Percentiles rank a stretch among this genome's conserved stretches.
Conservation (phyloP, 78 protist genomes). For the Reticulomyxa filosa region DNA sequence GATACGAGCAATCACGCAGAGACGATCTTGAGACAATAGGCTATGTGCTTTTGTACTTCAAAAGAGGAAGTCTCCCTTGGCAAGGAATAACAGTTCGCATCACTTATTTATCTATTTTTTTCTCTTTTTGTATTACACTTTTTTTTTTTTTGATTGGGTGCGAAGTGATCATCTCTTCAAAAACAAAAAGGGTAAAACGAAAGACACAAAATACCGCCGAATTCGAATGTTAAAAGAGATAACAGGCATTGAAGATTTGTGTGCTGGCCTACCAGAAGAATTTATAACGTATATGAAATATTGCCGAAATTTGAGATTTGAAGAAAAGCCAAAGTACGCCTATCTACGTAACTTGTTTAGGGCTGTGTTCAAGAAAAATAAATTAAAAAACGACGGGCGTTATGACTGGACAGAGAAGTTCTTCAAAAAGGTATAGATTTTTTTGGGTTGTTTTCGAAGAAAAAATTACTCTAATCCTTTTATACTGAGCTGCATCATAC, state of each 20-base stretch:
- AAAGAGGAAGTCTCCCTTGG: slow-evolving; percentile 88
- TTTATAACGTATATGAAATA: slow-evolving; percentile 34
- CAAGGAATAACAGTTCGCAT: slow-evolving; percentile 78
- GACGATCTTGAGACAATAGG: slow-evolving; percentile 78
- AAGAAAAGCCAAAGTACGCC: slow-evolving; percentile 67
- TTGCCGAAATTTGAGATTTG: slow-evolving; percentile 32
- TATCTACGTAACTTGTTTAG: slow-evolving; percentile 65
- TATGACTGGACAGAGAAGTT: too few species aligned
- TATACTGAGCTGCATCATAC: too few species aligned
- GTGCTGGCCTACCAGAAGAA: slow-evolving; percentile 43
- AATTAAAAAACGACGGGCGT: too few species aligned
- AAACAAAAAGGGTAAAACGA: too few species aligned
- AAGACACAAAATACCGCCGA: slow-evolving; percentile 75
- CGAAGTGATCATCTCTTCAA: too few species aligned
- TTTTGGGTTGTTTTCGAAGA: too few species aligned
- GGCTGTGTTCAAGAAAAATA: too few species aligned
- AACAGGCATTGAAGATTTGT: slow-evolving; percentile 54
- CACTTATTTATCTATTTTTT: too few species aligned
- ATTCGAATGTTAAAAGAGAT: slow-evolving; percentile 66
- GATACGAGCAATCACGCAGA: slow-evolving; percentile 48
- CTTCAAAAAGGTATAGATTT: too few species aligned
- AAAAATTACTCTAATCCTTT: too few species aligned
- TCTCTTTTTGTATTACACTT: too few species aligned
- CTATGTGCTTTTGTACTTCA: slow-evolving; percentile 72
- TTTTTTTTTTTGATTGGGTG: too few species aligned